Conservation (phyloP, 2,329 filamentous ascomycete species). For the Didymella pinodella region DNA sequence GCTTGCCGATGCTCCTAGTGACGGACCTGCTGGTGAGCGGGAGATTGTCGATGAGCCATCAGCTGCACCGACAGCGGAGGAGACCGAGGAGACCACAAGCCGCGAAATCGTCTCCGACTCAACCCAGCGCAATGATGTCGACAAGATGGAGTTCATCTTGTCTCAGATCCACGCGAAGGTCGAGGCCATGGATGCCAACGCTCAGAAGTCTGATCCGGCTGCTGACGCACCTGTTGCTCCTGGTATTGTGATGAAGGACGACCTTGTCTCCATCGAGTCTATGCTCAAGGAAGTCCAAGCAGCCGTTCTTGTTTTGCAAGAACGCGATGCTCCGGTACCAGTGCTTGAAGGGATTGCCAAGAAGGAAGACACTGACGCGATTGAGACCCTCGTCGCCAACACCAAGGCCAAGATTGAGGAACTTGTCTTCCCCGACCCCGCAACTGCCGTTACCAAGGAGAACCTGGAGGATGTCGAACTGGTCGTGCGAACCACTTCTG, state of each 20-base stretch:
- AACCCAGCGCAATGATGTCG: slow-evolving; percentile 76
- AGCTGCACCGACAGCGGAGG: slow-evolving; percentile 33
- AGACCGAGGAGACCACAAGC: slow-evolving; percentile 50
- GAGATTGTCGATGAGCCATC: slow-evolving; percentile 56
- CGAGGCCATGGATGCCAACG: slow-evolving; percentile 72
- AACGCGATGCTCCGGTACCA: slow-evolving; percentile 34
- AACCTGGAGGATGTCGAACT: slow-evolving; percentile 70
- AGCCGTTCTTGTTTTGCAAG: slow-evolving; percentile 55
- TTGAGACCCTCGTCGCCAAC: slow-evolving; percentile 88
- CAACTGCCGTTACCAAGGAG: slow-evolving; percentile 71
- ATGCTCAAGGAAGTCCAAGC: slow-evolving; percentile 66
- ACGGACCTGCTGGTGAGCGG: slow-evolving; percentile 44
- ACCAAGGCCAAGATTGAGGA: slow-evolving; percentile 90
- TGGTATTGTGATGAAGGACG: slow-evolving; percentile 58
- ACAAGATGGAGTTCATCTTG: slow-evolving; percentile 84
- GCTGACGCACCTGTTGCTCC: slow-evolving; percentile 41
- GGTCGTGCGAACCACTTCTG: slow-evolving; percentile 77
- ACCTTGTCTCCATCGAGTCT: slow-evolving; percentile 58
- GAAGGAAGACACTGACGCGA: slow-evolving; percentile 87
- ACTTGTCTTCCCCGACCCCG: slow-evolving; percentile 69
- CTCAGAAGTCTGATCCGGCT: slow-evolving; percentile 56
- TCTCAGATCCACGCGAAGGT: slow-evolving; percentile 84
- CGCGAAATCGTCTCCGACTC: slow-evolving; percentile 54
- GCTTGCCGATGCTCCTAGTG: slow-evolving; percentile 59
- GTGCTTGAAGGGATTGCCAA: slow-evolving; percentile 64